Conservation (phyloP, 345 rosid species). For the Euphorbia lathyris region DNA sequence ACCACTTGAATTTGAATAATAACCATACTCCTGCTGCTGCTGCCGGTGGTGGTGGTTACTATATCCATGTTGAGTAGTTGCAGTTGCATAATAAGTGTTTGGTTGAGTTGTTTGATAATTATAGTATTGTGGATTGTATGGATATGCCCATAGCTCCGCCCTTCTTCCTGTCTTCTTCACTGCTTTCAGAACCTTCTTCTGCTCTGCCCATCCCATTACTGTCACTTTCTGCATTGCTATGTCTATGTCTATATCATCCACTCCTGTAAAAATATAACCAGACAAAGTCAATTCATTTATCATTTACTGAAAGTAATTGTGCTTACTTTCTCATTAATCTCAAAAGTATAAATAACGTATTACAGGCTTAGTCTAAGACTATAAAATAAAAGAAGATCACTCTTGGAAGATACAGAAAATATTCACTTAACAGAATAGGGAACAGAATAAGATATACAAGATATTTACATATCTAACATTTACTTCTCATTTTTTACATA, state of each 20-base stretch:
- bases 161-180: conserved; percentile 55
- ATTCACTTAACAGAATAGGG: no score
- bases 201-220: conserved; percentile 66
- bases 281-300: neutral
- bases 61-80: conserved; percentile 40
- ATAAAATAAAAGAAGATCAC: no score
- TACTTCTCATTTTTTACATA: no score
- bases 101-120: neutral
- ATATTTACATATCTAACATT: no score
- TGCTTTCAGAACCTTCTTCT: conserved; percentile 53
- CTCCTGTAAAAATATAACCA: conserved; percentile 35
- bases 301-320: no score
- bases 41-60: conserved; percentile 8
- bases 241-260: conserved; percentile 61
- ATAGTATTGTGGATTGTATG: conserved; percentile 45
- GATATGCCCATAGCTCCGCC: conserved; percentile 68
- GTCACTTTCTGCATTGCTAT: conserved; percentile 66
- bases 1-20: conserved; percentile 36
- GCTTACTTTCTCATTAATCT: no score
- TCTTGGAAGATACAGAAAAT: no score
- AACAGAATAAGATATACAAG: no score
- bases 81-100: conserved; percentile 5
- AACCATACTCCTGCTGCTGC: conserved; percentile 33
- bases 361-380: no score
- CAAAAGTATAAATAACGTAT: no score